Evolutionary conservation across 108 stramenopile genomes (phyloP).

Genomic region (Skeletonema menzelii): DNA sequence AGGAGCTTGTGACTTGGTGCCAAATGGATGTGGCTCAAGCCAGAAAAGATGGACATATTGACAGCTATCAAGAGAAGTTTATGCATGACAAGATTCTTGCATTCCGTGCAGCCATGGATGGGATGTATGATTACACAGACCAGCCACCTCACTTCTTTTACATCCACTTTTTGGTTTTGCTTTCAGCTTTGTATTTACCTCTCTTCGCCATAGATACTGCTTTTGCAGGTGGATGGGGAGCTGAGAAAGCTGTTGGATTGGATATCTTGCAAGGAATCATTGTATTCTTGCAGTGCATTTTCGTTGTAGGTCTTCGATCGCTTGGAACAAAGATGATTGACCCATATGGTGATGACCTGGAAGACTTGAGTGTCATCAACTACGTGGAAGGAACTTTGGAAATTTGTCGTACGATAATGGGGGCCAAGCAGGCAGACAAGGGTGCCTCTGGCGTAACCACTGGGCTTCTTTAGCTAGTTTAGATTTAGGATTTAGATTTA

Average conservation of each 20-base stretch:
- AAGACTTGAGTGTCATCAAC: slow-evolving; percentile 48
- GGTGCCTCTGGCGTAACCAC: neutral
- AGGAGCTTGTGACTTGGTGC: slow-evolving; percentile 28
- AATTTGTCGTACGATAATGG: slow-evolving; percentile 11
- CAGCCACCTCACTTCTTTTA: slow-evolving; percentile 61
- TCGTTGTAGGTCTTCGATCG: slow-evolving; percentile 40
- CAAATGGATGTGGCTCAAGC: slow-evolving; percentile 13
- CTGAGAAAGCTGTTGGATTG: slow-evolving; percentile 73
- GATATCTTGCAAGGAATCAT: slow-evolving; percentile 41
- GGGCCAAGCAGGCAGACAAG: slow-evolving; percentile 1
- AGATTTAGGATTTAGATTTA: neutral
- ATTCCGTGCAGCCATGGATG: slow-evolving; percentile 39
- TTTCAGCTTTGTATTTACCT: slow-evolving; percentile 52
- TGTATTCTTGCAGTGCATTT: slow-evolving; percentile 44
- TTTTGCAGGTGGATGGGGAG: slow-evolving; percentile 13
- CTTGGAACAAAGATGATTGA: slow-evolving; percentile 48
- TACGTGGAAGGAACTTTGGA: slow-evolving; percentile 35
- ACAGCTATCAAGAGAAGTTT: slow-evolving; percentile 13
- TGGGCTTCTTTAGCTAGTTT: neutral
- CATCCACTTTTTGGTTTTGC: slow-evolving; percentile 53
- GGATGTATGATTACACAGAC: slow-evolving; percentile 45
- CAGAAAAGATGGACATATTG: slow-evolving; percentile 22
- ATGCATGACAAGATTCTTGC: slow-evolving; percentile 9
- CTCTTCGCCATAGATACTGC: slow-evolving; percentile 46
- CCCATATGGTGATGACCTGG: slow-evolving; percentile 49